A percentile compares a stretch with the other conserved stretches of the same genome.
These are phyloP conservation scores for Lachancea mirantina DNA, from an alignment of 805 yeast genomes.

Conservation along the genomic window DNA sequence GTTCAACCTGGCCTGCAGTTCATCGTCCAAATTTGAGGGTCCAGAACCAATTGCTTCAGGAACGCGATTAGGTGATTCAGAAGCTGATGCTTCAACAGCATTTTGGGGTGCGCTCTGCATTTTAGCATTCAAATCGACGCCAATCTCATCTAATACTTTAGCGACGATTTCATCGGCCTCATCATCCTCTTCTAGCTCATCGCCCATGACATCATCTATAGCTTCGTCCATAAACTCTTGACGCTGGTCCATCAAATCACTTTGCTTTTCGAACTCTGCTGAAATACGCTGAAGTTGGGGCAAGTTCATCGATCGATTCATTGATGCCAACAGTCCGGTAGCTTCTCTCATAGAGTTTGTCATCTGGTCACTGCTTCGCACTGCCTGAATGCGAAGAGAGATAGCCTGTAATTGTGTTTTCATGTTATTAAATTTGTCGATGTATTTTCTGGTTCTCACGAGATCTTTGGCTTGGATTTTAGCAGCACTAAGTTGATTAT, in stretches of 20 bases:
- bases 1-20: constrained; percentile 80
- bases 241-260: constrained; percentile 95
- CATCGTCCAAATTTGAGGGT: constrained; percentile 54
- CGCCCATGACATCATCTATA: constrained; percentile 92
- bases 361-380: constrained; percentile 92
- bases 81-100: constrained; percentile 14
- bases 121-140: constrained; percentile 64
- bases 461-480: constrained; percentile 94
- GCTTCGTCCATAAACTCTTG: constrained; percentile 99
- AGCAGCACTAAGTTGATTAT: constrained; percentile 81
- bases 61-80: constrained; percentile 32
- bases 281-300: constrained; percentile 85
- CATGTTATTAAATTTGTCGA: constrained; percentile 86
- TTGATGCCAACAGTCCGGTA: constrained; percentile 69
- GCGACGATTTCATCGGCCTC: constrained; percentile 88
- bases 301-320: constrained; percentile 86
- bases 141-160: constrained; percentile 92
- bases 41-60: constrained; percentile 45
- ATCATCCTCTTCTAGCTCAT: constrained; percentile 79
- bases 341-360: constrained; percentile 92
- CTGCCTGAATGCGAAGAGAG: constrained; percentile 81
- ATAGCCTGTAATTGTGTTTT: constrained; percentile 94
- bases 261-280: constrained; percentile 90
- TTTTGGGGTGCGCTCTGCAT: constrained; percentile 41
- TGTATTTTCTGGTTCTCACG: constrained; percentile 73